These are phyloP conservation scores for Pythium aquatile DNA, from an alignment of 352 stramenopile genomes.

Conservation along the genomic window DNA sequence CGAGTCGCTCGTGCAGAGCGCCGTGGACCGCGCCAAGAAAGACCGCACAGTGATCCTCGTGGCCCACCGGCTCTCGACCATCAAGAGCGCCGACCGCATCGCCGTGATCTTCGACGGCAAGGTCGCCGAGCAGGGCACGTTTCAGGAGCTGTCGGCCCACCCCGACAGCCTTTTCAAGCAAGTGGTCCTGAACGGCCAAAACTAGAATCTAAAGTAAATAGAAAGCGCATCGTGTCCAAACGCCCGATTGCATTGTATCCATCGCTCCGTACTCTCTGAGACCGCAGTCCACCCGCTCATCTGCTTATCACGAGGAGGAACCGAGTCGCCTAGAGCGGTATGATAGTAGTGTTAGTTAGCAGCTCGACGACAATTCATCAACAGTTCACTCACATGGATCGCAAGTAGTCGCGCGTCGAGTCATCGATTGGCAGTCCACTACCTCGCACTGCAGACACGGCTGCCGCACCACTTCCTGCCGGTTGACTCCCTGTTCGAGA, in stretches of 20 bases:
- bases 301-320: constrained; percentile 5
- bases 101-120: constrained; percentile 86
- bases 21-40: constrained; percentile 68
- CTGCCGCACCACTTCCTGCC: constrained; percentile 28
- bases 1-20: constrained; percentile 77
- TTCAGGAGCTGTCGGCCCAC: constrained; percentile 53
- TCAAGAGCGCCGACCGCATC: constrained; percentile 91
- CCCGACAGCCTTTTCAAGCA: constrained; percentile 72
- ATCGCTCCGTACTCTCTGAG: neutral
- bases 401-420: constrained; percentile 28
- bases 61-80: constrained; percentile 94
- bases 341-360: neutral
- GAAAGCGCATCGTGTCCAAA: constrained; percentile 2
- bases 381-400: constrained; percentile 24
- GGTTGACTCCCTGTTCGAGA: constrained; percentile 3
- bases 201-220: constrained; percentile 26
- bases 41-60: constrained; percentile 96
- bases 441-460: constrained; percentile 16
- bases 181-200: constrained; percentile 68
- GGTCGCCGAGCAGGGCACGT: constrained; percentile 85
- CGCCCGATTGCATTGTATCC: neutral
- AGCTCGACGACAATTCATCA: neutral
- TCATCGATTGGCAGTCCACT: constrained; percentile 28
- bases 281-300: neutral
- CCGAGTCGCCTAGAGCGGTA: constrained; percentile 12